A percentile compares a stretch with the other conserved stretches of the same genome.
These are phyloP conservation scores for Rhodomyrtus psidioides DNA, from an alignment of 441 rosid genomes.

Conservation along the genomic window DNA sequence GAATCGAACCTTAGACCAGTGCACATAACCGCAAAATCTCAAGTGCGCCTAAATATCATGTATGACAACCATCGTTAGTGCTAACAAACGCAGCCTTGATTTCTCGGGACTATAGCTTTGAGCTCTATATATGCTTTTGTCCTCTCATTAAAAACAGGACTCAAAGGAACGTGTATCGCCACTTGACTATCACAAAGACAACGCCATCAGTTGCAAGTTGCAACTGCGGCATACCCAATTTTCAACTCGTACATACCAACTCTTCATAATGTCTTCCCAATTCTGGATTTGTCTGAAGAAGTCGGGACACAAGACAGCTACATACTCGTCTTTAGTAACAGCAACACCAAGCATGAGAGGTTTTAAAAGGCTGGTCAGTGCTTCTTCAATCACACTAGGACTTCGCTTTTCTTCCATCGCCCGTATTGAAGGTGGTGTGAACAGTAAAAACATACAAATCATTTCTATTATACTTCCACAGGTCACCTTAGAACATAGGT, in stretches of 20 bases:
- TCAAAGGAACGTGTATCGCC: not conserved
- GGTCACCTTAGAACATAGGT: not conserved
- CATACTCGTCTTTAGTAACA: not conserved
- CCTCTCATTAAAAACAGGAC: not conserved
- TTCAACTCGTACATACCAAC: not conserved
- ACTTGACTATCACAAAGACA: not conserved
- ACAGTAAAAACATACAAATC: not conserved
- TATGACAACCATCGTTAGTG: not conserved
- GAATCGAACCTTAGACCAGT: too few species aligned
- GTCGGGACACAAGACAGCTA: not conserved
- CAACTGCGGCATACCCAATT: not conserved
- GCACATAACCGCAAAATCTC: too few species aligned
- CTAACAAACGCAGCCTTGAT: not conserved
- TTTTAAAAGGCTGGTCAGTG: not conserved
- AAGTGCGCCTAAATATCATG: too few species aligned
- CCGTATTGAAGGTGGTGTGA: not conserved
- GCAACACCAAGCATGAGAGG: not conserved
- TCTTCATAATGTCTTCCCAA: not conserved
- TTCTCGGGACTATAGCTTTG: not conserved
- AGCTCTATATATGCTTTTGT: not conserved
- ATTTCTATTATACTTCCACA: not conserved
- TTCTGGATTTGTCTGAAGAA: not conserved
- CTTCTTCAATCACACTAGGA: not conserved
- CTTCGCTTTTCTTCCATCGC: not conserved
- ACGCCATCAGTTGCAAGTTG: not conserved